Conservation (phyloP, 306 rosid species). For the Medicago truncatula region MtrunA17r5.0-ANR NC_053042.1:34425501-34426000, state of each 20-base stretch:
- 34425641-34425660: constrained; percentile 37
- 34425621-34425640: neutral
- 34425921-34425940: constrained; percentile 36
- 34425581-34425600: neutral
- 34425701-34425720: constrained; percentile 52
- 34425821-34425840: constrained; percentile 53
- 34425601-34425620: neutral
- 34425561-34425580: no score
- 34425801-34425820: constrained; percentile 29
- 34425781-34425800: constrained; percentile 36
- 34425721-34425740: constrained; percentile 46
- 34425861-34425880: constrained; percentile 18
- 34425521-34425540: no score
- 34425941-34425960: constrained; percentile 43
- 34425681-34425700: constrained; percentile 52
- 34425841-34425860: constrained; percentile 40
- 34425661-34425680: constrained; percentile 56
- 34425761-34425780: constrained; percentile 40
- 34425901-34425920: neutral
- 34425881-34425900: constrained; percentile 37
- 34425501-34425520: no score
- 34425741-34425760: constrained; percentile 42
- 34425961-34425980: constrained; percentile 50
- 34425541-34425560: no score
- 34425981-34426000: constrained; percentile 3